Evolutionary conservation across 495 filamentous ascomycete species (phyloP), one percentile per base, ranked within the genome.

Genomic region (Annulohypoxylon maeteangense): DNA sequence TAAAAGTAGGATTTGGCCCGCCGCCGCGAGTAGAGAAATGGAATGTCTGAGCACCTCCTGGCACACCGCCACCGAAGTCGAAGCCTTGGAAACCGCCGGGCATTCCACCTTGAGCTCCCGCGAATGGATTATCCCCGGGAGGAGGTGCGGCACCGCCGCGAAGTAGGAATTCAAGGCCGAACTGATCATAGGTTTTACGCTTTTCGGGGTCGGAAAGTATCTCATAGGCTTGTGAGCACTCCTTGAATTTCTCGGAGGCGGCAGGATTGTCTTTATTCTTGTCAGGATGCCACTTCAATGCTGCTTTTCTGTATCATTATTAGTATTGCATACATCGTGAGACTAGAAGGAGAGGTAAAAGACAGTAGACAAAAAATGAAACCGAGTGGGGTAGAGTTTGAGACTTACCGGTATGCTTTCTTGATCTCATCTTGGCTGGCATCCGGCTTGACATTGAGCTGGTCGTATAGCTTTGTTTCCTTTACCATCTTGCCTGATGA

Each of bases 171-270:
- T 99, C 95, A 53, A 98, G 89, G 66, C 95, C 95, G 76, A 87
- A 98, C 78, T 96, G 91, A 74, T 99, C 96, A 76, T 99, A 99
- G 22, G 90, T 90, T 81, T 97, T 97, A 62, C 95, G 91, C 80
- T 98, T 98, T 75, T 98, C 96, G 34, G 95, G 94, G 78, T 99
- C 95, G 70, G 92, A 95, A 10, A 99, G 90, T 75, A 99, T 95
- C 83, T 99, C 95, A 83, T 97, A 99, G 48, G 95, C 95, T 81
- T 98, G 95, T 1, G 93, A 97, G 55, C 93, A 89, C 73, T 98
- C 95, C 84, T 95, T 95, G 81, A 99, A 99, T 75, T 92, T 96
- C 70, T 98, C 95, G 59, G 88, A 82, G 22, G 93, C 91, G 16
- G 86, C 77, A 16, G 93, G 90, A 72, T 95, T 92, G 79, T 96